These are phyloP conservation scores for Pseudisothecium myosuroides DNA, from an alignment of 225 moss, liverwort and hornwort species.

Conservation along the genomic window DNA sequence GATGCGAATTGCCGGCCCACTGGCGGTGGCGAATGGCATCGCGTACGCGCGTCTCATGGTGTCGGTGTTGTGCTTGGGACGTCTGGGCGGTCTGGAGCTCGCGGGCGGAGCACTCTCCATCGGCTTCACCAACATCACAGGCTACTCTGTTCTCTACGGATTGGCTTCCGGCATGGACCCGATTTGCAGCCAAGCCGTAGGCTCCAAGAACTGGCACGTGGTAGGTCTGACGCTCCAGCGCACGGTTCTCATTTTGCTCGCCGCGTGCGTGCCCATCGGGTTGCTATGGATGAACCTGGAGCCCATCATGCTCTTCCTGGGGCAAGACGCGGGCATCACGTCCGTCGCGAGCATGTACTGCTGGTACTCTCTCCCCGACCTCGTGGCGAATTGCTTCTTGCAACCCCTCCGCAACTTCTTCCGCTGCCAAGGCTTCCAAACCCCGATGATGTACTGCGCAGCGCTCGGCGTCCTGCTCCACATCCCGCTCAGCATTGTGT, in stretches of 20 bases:
- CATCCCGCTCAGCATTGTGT: slow-evolving; percentile 67
- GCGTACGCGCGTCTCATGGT: slow-evolving; percentile 81
- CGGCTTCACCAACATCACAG: slow-evolving; percentile 95
- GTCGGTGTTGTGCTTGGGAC: slow-evolving; percentile 77
- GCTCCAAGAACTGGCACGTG: slow-evolving; percentile 67
- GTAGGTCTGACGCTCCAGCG: slow-evolving; percentile 80
- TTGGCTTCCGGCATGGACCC: slow-evolving; percentile 93
- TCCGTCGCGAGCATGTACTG: slow-evolving; percentile 74
- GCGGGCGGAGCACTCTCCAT: slow-evolving; percentile 88
- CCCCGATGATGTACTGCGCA: slow-evolving; percentile 74
- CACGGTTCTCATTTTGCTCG: slow-evolving; percentile 57
- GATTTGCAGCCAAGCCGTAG: slow-evolving; percentile 87
- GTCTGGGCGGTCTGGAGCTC: slow-evolving; percentile 63
- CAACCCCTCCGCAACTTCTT: slow-evolving; percentile 82
- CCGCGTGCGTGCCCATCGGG: slow-evolving; percentile 65
- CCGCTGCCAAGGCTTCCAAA: slow-evolving; percentile 64
- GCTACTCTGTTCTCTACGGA: slow-evolving; percentile 85
- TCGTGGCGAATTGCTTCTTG: slow-evolving; percentile 65
- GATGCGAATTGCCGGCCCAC: slow-evolving; percentile 71
- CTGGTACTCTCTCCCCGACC: slow-evolving; percentile 76
- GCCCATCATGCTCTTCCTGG: slow-evolving; percentile 54
- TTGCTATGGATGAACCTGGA: slow-evolving; percentile 64
- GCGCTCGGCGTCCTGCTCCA: slow-evolving; percentile 58
- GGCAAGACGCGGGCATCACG: slow-evolving; percentile 72
- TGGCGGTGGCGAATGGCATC: slow-evolving; percentile 53